Percentiles rank a stretch among this genome's conserved stretches.
Evolutionary conservation across 2,329 filamentous ascomycete species (phyloP).

Genomic region (Epichloe baconii): DNA sequence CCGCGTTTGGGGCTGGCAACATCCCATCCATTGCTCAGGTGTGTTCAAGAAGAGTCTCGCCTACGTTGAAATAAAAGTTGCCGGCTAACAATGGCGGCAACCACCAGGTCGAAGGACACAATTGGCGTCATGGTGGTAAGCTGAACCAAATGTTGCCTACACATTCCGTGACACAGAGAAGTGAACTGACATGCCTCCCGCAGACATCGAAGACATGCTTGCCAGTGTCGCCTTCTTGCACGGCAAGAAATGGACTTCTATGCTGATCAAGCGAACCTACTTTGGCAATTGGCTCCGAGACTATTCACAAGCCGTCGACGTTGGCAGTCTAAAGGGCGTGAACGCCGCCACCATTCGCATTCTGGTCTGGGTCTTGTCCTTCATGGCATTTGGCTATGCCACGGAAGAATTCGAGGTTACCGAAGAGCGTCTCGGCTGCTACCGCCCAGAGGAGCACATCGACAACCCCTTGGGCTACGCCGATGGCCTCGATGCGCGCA

Average conservation of each 20-base stretch:
- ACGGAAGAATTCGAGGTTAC: conserved; percentile 78
- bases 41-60: conserved; percentile 4
- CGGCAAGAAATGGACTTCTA: conserved; percentile 74
- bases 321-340: conserved; percentile 65
- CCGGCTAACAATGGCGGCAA: background rate
- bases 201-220: conserved; percentile 71
- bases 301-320: conserved; percentile 74
- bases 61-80: background rate
- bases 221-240: conserved; percentile 64
- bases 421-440: conserved; percentile 64
- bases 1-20: conserved; percentile 57
- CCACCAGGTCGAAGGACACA: conserved; percentile 49
- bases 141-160: background rate
- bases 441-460: conserved; percentile 63
- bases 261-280: conserved; percentile 66
- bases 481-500: conserved; percentile 72
- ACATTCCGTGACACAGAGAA: background rate
- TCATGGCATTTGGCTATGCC: conserved; percentile 73
- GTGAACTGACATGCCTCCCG: background rate
- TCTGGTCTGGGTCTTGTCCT: conserved; percentile 69
- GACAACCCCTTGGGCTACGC: conserved; percentile 78
- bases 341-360: conserved; percentile 68
- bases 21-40: conserved; percentile 50
- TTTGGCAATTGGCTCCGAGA: conserved; percentile 82
- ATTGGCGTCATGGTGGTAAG: conserved; percentile 55